These are phyloP conservation scores for Podospora conica DNA, from an alignment of 495 filamentous ascomycete genomes.

Conservation along the genomic window DNA sequence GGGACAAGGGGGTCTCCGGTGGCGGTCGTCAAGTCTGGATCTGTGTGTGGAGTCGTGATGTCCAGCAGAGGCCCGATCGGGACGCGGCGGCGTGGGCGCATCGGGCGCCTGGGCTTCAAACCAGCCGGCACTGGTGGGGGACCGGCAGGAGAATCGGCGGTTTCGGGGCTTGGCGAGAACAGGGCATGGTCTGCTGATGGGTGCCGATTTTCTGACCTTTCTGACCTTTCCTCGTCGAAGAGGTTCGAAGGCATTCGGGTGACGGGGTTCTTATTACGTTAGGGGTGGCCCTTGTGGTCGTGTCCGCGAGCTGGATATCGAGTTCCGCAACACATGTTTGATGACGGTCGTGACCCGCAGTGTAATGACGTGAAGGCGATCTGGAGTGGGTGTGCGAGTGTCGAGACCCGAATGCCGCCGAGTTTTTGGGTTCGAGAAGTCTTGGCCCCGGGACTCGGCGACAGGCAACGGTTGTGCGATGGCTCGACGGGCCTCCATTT, in stretches of 20 bases:
- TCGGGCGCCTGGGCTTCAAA: not conserved
- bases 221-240: not conserved
- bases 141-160: not conserved
- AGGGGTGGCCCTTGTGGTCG: not conserved
- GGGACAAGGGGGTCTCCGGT: not conserved
- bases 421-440: not conserved
- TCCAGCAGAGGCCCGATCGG: not conserved
- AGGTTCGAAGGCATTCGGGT: not conserved
- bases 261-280: not conserved
- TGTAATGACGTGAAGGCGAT: not conserved
- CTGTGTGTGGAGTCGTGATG: not conserved
- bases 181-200: not conserved
- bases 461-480: no score
- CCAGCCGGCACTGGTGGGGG: not conserved
- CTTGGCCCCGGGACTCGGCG: not conserved
- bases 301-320: not conserved
- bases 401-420: not conserved
- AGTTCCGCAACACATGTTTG: not conserved
- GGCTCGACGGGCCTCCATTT: not conserved
- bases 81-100: not conserved
- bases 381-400: not conserved
- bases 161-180: not conserved
- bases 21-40: not conserved
- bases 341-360: not conserved
- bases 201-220: not conserved